These are phyloP conservation scores for Cordyceps militaris DNA, from an alignment of 2,329 filamentous ascomycete species.

Conservation along the genomic window DNA sequence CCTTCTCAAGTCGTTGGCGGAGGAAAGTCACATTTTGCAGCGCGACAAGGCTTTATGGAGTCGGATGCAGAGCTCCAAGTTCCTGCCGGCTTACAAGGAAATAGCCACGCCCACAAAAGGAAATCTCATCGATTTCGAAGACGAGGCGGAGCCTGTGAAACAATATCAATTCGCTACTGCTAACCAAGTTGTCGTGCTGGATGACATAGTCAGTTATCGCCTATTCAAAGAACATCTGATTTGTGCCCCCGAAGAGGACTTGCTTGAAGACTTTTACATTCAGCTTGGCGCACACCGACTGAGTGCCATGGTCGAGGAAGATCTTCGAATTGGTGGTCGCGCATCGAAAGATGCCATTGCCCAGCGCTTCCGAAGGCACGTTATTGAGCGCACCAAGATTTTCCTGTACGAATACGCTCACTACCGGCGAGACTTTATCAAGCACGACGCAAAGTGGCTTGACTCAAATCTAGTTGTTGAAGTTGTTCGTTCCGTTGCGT, in stretches of 20 bases:
- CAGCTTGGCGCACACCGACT: slow-evolving; percentile 72
- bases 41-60: slow-evolving; percentile 71
- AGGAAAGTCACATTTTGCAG: slow-evolving; percentile 62
- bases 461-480: slow-evolving; percentile 76
- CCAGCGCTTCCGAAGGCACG: slow-evolving; percentile 65
- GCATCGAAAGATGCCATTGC: slow-evolving; percentile 63
- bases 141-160: slow-evolving; percentile 59
- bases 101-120: slow-evolving; percentile 40
- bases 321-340: slow-evolving; percentile 62
- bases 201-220: slow-evolving; percentile 84
- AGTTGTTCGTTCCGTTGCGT: slow-evolving; percentile 68
- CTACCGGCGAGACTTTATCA: slow-evolving; percentile 69
- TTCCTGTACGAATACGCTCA: slow-evolving; percentile 74
- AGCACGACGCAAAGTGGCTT: slow-evolving; percentile 83
- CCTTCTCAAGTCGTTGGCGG: slow-evolving; percentile 72
- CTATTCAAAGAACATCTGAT: slow-evolving; percentile 80
- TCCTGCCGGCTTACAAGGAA: slow-evolving; percentile 79
- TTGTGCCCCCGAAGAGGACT: slow-evolving; percentile 84
- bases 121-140: slow-evolving; percentile 45
- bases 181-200: slow-evolving; percentile 66
- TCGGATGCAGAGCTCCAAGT: slow-evolving; percentile 67
- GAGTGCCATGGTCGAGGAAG: slow-evolving; percentile 70
- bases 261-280: slow-evolving; percentile 76
- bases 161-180: slow-evolving; percentile 74
- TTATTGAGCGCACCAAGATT: slow-evolving; percentile 80